These are phyloP conservation scores for Ophiostoma piceae DNA, from an alignment of 2,329 filamentous ascomycete genomes.

Conservation along the genomic window DNA sequence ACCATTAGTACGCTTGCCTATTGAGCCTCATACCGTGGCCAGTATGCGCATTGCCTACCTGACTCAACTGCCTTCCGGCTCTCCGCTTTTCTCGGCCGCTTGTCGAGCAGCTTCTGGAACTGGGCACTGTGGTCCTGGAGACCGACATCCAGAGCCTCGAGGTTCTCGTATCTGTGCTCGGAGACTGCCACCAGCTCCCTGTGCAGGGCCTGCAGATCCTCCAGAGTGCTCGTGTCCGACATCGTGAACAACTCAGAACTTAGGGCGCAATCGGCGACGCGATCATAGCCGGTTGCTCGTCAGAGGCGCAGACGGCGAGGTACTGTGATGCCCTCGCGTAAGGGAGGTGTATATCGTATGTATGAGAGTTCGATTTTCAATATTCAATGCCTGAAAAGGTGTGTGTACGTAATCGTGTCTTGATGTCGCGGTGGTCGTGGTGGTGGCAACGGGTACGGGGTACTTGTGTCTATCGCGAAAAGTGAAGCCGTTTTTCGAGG, in stretches of 20 bases:
- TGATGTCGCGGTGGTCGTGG: not conserved
- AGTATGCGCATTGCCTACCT: slow-evolving; percentile 43
- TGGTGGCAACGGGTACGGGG: not conserved
- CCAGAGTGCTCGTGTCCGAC: slow-evolving; percentile 68
- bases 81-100: slow-evolving; percentile 65
- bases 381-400: not conserved
- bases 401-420: not conserved
- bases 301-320: slow-evolving; percentile 3
- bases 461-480: slow-evolving; percentile 20
- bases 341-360: not conserved
- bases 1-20: not conserved
- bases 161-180: slow-evolving; percentile 57
- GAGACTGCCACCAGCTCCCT: slow-evolving; percentile 74
- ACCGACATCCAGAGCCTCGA: slow-evolving; percentile 64
- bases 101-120: slow-evolving; percentile 68
- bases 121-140: slow-evolving; percentile 62
- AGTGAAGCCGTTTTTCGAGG: slow-evolving; percentile 17
- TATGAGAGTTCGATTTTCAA: not conserved
- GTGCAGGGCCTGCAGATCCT: slow-evolving; percentile 76
- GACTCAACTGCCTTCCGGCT: slow-evolving; percentile 67
- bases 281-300: slow-evolving; percentile 23
- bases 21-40: not conserved
- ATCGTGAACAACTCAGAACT: slow-evolving; percentile 42
- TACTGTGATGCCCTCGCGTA: not conserved
- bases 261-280: slow-evolving; percentile 21